Evolutionary conservation across 805 yeast genomes (phyloP), one percentile per base, ranked within the genome.

Genomic region (Metschnikowia cubensis): DNA sequence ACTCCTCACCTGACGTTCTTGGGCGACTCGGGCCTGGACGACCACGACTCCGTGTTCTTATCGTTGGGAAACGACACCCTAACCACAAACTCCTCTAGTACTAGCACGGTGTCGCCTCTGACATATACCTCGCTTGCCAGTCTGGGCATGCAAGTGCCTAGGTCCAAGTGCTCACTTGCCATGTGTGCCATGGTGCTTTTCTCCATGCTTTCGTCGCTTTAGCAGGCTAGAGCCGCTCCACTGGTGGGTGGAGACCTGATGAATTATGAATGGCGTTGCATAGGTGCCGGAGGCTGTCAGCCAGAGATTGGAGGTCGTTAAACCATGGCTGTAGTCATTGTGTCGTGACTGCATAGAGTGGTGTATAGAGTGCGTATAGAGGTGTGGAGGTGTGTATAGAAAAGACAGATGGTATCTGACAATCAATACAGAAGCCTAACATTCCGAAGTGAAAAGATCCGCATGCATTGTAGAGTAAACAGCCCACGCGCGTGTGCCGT

Each of bases 41-140:
- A 41, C 6, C 14, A 29, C 10, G 17, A 14, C 25, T 40, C 47
- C 10, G 35, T 45, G 14, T 15, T 48, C 18, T 29, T 51, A 33
- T 18, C 49, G n/a, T 17, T 51, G 14, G 47, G 38, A 14, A 41
- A 45, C 36, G 34, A 36, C 7, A 38, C 44, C 1, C 51, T 35
- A 32, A 44, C 46, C n/a, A 45, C 46, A 14, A 41, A 38, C 44
- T 35, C 47, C 3, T 43, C 48, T n/a, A 41, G 43, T 18, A 34
- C 36, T 6, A 31, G 47, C 47, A 36, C 35, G 6, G 11, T 3
- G 14, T 20, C 21, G 38, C 46, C 33, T 6, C 22, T 22, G 46
- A 7, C 38, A 33, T 15, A 11, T 33, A 35, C 17, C 25, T 43
- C 45, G n/a, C 31, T 42, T 18, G 5, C 45, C 6, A 42, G 34